A percentile compares a stretch with the other conserved stretches of the same genome.
phyloP scores from a whole-genome alignment of 2,329 filamentous ascomycete species.

The Zymoseptoria ardabiliae region DNA sequence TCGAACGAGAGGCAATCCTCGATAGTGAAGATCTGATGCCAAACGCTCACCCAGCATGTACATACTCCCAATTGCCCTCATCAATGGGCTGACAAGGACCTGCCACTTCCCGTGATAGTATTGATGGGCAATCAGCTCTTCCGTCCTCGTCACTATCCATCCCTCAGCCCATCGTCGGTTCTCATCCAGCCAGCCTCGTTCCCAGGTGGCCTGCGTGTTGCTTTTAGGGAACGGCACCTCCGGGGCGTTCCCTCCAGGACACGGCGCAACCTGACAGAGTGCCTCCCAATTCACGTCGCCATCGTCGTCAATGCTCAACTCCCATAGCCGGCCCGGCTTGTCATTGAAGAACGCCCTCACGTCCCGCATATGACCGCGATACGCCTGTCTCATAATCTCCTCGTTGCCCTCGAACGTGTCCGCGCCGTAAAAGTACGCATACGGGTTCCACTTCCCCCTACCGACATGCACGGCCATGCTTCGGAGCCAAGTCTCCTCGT shows the following conservation, averaged over 20 bases:
- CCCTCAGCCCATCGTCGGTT: slow-evolving; percentile 20
- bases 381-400: slow-evolving; percentile 18
- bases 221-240: slow-evolving; percentile 18
- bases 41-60: slow-evolving; percentile 21
- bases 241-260: slow-evolving; percentile 13
- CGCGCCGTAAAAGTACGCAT: slow-evolving; percentile 21
- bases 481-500: slow-evolving; percentile 25
- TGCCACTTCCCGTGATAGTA: slow-evolving; percentile 19
- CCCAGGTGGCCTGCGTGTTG: slow-evolving; percentile 23
- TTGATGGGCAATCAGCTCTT: slow-evolving; percentile 17
- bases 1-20: slow-evolving; percentile 3
- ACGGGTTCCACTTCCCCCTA: slow-evolving; percentile 21
- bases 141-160: slow-evolving; percentile 22
- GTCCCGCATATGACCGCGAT: slow-evolving; percentile 18
- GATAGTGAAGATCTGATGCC: slow-evolving; percentile 23
- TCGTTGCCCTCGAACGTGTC: slow-evolving; percentile 18
- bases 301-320: slow-evolving; percentile 19
- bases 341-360: slow-evolving; percentile 19
- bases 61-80: slow-evolving; percentile 17
- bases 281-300: slow-evolving; percentile 19
- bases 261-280: slow-evolving; percentile 16
- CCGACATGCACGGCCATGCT: slow-evolving; percentile 24
- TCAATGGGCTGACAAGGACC: slow-evolving; percentile 10
- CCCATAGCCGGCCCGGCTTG: slow-evolving; percentile 15
- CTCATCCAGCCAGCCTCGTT: slow-evolving; percentile 17